These are phyloP conservation scores for Penicillium mononematosum DNA, from an alignment of 495 filamentous ascomycete genomes.

Conservation along the genomic window DNA sequence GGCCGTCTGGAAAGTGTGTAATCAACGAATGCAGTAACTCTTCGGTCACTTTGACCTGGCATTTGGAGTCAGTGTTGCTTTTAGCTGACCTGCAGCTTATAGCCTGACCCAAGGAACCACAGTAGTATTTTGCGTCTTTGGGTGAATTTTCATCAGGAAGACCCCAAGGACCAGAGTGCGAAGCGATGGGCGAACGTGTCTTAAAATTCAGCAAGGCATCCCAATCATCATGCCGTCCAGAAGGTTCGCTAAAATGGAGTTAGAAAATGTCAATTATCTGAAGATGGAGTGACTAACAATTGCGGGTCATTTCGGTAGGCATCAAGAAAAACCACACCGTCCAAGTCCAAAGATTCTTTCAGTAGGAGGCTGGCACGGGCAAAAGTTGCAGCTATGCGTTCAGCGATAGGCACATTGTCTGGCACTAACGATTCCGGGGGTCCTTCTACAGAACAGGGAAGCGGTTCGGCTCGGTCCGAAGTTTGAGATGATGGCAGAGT, in stretches of 20 bases:
- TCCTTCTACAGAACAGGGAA: not conserved
- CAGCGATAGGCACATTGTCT: constrained; percentile 10
- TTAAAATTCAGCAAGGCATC: not conserved
- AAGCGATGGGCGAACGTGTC: constrained; percentile 15
- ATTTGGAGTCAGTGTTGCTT: not conserved
- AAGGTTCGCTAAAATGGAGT: not conserved
- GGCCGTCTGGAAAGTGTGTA: constrained; percentile 30
- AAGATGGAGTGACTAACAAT: constrained; percentile 3
- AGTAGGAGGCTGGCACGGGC: constrained; percentile 33
- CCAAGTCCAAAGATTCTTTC: constrained; percentile 36
- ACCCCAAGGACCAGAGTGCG: constrained; percentile 16
- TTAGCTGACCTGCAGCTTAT: constrained; percentile 1
- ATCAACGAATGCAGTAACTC: constrained; percentile 28
- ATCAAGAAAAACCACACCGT: constrained; percentile 41
- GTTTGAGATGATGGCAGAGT: constrained; percentile 9
- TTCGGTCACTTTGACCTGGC: constrained; percentile 15
- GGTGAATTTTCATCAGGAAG: not conserved
- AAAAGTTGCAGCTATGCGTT: constrained; percentile 28
- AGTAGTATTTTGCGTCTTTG: constrained; percentile 5
- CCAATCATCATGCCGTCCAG: not conserved
- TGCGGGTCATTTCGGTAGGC: constrained; percentile 18
- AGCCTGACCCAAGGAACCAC: constrained; percentile 18
- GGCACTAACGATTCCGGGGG: not conserved
- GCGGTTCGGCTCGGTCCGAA: constrained; percentile 6
- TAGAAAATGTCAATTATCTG: not conserved